Base-by-base conservation (phyloP, 306 rosid genomes). In the Dryas alaskensis region DNA sequence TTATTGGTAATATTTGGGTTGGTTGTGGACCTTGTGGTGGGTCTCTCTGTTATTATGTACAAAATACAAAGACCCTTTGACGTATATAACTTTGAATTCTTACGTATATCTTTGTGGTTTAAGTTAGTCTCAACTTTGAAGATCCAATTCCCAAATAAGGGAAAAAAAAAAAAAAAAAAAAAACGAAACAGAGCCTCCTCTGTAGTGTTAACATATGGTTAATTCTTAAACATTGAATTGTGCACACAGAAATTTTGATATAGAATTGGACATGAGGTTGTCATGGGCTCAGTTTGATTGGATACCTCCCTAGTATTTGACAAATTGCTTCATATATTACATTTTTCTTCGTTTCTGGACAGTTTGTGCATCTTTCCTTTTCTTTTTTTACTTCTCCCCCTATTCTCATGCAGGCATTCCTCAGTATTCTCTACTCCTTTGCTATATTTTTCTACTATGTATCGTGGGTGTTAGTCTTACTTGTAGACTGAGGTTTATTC, bases 391-490 rank as follows among this genome's bases (percentile, higher is more conserved):
- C 37, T 31, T 31, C 37, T 31, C 2, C 37, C 22, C 22, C 22
- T 52, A 17, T 53, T 10, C 48, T 8, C 40, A 58, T 9, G 57
- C 57, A 52, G 4, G 10, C 62, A 1, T 57, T 42, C 5, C 44
- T 12, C 17, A 25, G 12, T 48, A 2, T 50, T 49, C 40, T 25
- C 9, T 1, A 9, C 4, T 7, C 50, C 10, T 59, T 25, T 48
- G 11, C 58, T 46, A 13, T 40, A 11, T 17, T 70, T 22, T 22
- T 43, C 12, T 22, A 54, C 12, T 0, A 4, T 19, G 2, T 43
- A 67, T 71, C 40, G 31, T 22, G 25, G 61, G 57, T 73, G 69
- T 73, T 80, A 76, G 65, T 52, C 54, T 81, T 65, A 12, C 63
- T 6, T 70, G 68, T 77, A 7, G 6, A 8, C 55, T 68, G 17